These are phyloP conservation scores for Sarcodon sp. DNA, from an alignment of 768 basidiomycete species.

Conservation along the genomic window DNA sequence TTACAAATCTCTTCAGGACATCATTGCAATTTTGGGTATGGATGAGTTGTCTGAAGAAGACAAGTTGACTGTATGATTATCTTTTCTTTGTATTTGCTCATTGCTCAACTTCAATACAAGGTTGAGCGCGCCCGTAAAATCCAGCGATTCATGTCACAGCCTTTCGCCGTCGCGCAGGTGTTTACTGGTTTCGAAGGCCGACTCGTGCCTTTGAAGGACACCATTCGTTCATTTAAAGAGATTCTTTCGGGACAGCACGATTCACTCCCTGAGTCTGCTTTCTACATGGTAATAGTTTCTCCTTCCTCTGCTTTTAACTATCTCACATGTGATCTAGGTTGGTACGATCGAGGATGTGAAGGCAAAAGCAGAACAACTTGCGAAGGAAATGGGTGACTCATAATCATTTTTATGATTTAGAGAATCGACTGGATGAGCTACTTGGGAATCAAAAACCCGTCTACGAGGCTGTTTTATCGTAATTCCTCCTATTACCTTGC, in stretches of 20 bases:
- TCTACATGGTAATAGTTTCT: conserved; percentile 70
- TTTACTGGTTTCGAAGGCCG: conserved; percentile 99
- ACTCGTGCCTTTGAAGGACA: conserved; percentile 94
- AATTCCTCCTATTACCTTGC: no score
- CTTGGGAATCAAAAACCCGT: no score
- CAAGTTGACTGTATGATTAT: conserved; percentile 77
- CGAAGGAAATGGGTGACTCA: conserved; percentile 74
- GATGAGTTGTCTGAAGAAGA: conserved; percentile 99
- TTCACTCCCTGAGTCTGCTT: conserved; percentile 85
- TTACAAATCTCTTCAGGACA: conserved; percentile 97
- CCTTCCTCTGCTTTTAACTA: background rate
- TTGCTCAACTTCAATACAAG: conserved; percentile 20
- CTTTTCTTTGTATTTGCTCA: background rate
- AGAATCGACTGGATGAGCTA: no score
- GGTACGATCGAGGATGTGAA: conserved; percentile 97
- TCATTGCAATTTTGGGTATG: conserved; percentile 99
- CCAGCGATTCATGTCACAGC: conserved; percentile 99
- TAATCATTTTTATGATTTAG: conserved; percentile 6
- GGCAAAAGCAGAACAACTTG: conserved; percentile 92
- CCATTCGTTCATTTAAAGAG: conserved; percentile 94
- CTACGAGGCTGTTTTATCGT: no score
- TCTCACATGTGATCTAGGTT: conserved; percentile 24
- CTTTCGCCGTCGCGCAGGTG: conserved; percentile 99
- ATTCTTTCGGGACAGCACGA: conserved; percentile 89
- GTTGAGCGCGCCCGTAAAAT: conserved; percentile 98